These are phyloP conservation scores for Nicotiana otophora DNA, from an alignment of 257 asterid genomes.

Conservation along the genomic window DNA sequence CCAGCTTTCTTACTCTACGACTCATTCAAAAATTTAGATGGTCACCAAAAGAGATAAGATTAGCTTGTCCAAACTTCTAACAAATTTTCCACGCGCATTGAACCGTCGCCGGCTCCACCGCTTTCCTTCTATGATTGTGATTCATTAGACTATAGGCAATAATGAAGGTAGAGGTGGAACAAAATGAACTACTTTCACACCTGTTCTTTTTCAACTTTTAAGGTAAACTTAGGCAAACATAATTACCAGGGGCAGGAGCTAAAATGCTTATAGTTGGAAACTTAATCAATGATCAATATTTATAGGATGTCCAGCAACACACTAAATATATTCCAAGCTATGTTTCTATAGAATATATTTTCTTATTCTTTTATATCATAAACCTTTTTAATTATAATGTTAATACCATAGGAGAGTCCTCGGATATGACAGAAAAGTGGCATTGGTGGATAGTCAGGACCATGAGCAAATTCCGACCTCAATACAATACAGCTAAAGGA, in stretches of 20 bases:
- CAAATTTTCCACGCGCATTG: neutral
- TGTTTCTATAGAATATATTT: neutral
- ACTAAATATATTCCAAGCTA: neutral
- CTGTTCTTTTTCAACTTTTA: neutral
- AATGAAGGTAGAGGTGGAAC: neutral
- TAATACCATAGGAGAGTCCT: neutral
- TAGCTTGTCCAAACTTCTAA: neutral
- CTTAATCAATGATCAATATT: neutral
- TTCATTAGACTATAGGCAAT: neutral
- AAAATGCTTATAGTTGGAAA: neutral
- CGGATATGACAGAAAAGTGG: neutral
- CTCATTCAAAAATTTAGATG: neutral
- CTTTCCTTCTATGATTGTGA: neutral
- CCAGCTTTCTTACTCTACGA: neutral
- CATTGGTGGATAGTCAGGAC: neutral
- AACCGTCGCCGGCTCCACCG: neutral
- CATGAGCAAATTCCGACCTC: neutral
- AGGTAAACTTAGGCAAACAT: neutral
- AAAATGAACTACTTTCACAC: neutral
- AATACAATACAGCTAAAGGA: neutral
- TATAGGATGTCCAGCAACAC: neutral
- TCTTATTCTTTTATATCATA: neutral
- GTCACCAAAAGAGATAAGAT: neutral
- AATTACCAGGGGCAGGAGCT: neutral
- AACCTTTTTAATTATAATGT: neutral